Conservation (phyloP, 1,284 basidiomycete species). For the Schizophyllum commune region DNA sequence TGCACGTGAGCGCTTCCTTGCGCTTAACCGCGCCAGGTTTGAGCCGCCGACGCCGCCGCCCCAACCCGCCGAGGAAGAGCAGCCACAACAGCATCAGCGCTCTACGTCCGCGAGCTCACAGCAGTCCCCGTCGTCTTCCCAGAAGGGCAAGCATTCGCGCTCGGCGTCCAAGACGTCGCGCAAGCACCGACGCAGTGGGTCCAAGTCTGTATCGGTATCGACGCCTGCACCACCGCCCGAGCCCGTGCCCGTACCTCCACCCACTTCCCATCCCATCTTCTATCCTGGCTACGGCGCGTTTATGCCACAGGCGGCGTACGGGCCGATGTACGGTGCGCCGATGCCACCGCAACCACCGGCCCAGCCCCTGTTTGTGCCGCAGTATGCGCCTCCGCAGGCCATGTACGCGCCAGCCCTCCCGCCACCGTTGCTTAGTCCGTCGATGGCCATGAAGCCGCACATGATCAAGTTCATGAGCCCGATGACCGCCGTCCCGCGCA, state of each 20-base stretch:
- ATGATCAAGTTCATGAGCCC: not conserved
- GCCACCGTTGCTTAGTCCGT: not conserved
- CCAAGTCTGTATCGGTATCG: not conserved
- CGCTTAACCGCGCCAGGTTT: constrained; percentile 20
- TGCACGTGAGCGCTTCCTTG: constrained; percentile 31
- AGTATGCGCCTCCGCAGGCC: not conserved
- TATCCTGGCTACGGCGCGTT: not conserved
- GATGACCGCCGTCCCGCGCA: not conserved
- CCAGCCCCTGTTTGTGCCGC: not conserved
- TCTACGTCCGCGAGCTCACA: not conserved
- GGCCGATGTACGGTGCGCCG: not conserved
- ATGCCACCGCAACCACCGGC: not conserved
- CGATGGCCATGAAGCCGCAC: not conserved
- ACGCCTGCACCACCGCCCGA: not conserved
- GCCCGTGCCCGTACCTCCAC: not conserved
- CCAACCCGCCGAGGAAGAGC: not conserved
- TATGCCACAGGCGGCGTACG: not conserved
- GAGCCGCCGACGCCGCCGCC: not conserved
- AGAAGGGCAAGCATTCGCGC: not conserved
- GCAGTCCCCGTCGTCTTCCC: not conserved
- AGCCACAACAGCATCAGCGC: not conserved
- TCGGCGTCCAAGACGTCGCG: not conserved
- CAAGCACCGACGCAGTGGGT: not conserved
- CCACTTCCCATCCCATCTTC: not conserved
- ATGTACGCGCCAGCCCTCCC: not conserved